Evolutionary conservation across 176 grass and related monocot species (phyloP).

Genomic region (Coix lacrymajobi): DNA sequence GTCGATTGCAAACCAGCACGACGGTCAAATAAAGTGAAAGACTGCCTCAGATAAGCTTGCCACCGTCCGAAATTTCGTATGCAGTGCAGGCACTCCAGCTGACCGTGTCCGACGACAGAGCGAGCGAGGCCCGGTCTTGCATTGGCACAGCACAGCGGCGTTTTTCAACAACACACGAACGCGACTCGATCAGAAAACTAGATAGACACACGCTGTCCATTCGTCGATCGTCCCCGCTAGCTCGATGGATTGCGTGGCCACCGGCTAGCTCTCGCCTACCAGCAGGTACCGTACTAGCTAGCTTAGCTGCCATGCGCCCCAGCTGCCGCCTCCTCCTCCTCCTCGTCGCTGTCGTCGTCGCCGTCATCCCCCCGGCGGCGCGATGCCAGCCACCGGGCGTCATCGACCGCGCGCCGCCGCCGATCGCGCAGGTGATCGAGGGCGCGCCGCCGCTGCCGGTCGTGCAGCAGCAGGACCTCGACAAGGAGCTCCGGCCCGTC

Average conservation of each 20-base stretch:
- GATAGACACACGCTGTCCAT: no score
- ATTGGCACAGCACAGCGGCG: not conserved
- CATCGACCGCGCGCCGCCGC: not conserved
- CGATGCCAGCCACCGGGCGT: not conserved
- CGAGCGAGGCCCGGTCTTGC: not conserved
- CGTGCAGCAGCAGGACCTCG: not conserved
- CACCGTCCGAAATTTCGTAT: not conserved
- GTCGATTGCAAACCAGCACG: not conserved
- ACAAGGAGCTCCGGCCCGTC: not conserved
- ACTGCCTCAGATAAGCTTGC: not conserved
- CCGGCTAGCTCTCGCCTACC: no score
- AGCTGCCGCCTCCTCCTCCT: no score
- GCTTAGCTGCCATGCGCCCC: not conserved
- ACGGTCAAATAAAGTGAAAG: not conserved
- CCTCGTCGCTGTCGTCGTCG: not conserved
- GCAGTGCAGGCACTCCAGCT: not conserved
- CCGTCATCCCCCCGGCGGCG: not conserved
- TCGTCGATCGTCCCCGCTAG: no score
- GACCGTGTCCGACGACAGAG: constrained; percentile 7
- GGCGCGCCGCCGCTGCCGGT: constrained; percentile 5
- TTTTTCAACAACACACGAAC: not conserved
- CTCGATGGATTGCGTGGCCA: not conserved
- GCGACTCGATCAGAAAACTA: not conserved
- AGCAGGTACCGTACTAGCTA: no score
- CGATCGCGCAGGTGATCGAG: not conserved